Evolutionary conservation across 805 yeast genomes (phyloP).

Genomic region (Wickerhamomyces chambardii): DNA sequence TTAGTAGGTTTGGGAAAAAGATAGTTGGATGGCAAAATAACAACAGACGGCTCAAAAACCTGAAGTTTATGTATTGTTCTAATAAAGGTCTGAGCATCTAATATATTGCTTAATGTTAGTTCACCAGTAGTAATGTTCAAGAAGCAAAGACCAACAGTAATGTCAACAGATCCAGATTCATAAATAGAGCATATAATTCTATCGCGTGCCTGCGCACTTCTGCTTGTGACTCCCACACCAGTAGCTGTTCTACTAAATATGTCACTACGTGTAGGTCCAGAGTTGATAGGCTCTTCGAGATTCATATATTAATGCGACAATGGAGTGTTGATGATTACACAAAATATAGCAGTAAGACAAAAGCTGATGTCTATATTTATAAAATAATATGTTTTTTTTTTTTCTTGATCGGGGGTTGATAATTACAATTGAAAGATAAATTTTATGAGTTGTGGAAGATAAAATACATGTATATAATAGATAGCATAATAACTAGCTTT

Average conservation of each 20-base stretch:
- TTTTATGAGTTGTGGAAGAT: too few relatives aligned
- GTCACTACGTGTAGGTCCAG: neutral
- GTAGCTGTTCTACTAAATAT: neutral
- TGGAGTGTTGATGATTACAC: too few relatives aligned
- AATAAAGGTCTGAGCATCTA: slow-evolving; percentile 37
- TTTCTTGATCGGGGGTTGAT: too few relatives aligned
- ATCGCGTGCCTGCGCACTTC: slow-evolving; percentile 6
- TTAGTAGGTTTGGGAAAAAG: slow-evolving; percentile 19
- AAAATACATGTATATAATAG: too few relatives aligned
- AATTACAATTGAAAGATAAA: too few relatives aligned
- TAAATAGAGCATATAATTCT: slow-evolving; percentile 18
- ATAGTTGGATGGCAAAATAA: slow-evolving; percentile 24
- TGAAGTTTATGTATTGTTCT: slow-evolving; percentile 32
- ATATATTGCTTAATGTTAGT: slow-evolving; percentile 24
- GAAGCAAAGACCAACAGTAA: slow-evolving; percentile 30
- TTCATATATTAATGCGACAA: too few relatives aligned
- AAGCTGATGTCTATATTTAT: too few relatives aligned
- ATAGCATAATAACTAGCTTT: too few relatives aligned
- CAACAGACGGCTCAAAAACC: slow-evolving; percentile 24
- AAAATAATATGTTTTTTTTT: too few relatives aligned
- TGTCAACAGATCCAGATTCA: slow-evolving; percentile 17
- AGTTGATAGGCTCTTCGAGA: too few relatives aligned
- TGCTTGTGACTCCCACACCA: neutral
- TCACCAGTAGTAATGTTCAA: slow-evolving; percentile 28
- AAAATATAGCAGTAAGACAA: too few relatives aligned